These are phyloP conservation scores for Candida golubevii DNA, from an alignment of 805 yeast genomes.

Conservation along the genomic window DNA sequence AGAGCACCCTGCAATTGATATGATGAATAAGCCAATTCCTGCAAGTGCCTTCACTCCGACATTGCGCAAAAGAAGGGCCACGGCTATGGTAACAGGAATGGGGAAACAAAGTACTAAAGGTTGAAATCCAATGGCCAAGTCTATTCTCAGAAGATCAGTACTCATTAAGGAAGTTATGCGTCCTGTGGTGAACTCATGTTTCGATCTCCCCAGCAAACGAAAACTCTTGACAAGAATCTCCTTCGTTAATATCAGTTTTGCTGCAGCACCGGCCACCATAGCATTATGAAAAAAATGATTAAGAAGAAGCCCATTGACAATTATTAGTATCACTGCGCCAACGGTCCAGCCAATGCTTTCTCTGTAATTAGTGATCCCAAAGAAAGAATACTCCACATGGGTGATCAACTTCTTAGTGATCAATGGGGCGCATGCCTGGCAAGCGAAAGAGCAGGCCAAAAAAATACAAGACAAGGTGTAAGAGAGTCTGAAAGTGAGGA, in stretches of 20 bases:
- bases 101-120: conserved; percentile 41
- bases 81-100: conserved; percentile 37
- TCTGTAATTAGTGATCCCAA: conserved; percentile 42
- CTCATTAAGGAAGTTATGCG: conserved; percentile 39
- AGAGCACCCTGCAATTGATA: conserved; percentile 33
- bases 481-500: conserved; percentile 45
- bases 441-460: conserved; percentile 44
- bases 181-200: conserved; percentile 34
- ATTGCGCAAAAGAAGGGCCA: conserved; percentile 31
- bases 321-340: conserved; percentile 58
- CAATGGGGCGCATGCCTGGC: conserved; percentile 59
- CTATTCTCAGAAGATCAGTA: conserved; percentile 42
- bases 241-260: conserved; percentile 38
- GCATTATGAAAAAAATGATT: conserved; percentile 42
- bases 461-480: conserved; percentile 38
- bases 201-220: conserved; percentile 30
- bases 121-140: conserved; percentile 41
- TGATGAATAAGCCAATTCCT: conserved; percentile 39
- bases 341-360: conserved; percentile 74
- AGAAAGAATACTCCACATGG: conserved; percentile 52
- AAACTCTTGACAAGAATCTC: conserved; percentile 37
- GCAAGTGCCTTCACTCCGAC: conserved; percentile 39
- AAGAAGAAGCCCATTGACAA: conserved; percentile 34
- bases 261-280: conserved; percentile 41
- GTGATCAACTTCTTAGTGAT: conserved; percentile 60